Evolutionary conservation across 2,329 filamentous ascomycete species (phyloP).

Genomic region (Claviceps maximensis): DNA sequence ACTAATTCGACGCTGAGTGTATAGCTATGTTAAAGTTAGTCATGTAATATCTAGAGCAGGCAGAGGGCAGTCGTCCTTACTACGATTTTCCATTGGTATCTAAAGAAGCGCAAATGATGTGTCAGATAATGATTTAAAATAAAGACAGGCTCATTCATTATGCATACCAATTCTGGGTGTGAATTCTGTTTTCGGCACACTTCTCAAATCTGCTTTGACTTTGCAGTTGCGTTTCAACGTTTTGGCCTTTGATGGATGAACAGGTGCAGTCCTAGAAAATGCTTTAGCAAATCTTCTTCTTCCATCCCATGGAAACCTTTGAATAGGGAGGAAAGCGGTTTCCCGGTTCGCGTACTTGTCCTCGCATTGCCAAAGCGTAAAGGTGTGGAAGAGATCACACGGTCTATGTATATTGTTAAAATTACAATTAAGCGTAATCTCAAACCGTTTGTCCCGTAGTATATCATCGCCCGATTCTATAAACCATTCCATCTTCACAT

Average conservation of each 20-base stretch:
- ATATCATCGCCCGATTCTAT: neutral
- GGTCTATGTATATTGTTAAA: neutral
- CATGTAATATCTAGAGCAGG: neutral
- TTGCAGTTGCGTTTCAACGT: neutral
- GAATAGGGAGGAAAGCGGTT: no score
- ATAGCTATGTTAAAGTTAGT: neutral
- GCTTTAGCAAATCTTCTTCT: neutral
- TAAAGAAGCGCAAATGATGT: neutral
- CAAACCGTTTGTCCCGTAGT: neutral
- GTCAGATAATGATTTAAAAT: neutral
- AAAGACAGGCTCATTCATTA: neutral
- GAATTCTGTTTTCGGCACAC: neutral
- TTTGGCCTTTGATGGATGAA: neutral
- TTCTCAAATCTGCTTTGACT: neutral
- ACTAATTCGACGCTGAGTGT: neutral
- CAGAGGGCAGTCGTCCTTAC: neutral
- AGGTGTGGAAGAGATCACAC: neutral
- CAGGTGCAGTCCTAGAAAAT: neutral
- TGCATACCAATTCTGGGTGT: neutral
- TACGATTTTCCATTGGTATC: neutral
- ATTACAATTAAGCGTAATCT: neutral
- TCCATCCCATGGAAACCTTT: no score
- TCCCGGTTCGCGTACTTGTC: neutral
- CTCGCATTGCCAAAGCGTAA: neutral
- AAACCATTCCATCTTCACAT: slow-evolving; percentile 2